phyloP scores from a whole-genome alignment of 768 basidiomycete genomes.

The Mycena epipterygia region DNA sequence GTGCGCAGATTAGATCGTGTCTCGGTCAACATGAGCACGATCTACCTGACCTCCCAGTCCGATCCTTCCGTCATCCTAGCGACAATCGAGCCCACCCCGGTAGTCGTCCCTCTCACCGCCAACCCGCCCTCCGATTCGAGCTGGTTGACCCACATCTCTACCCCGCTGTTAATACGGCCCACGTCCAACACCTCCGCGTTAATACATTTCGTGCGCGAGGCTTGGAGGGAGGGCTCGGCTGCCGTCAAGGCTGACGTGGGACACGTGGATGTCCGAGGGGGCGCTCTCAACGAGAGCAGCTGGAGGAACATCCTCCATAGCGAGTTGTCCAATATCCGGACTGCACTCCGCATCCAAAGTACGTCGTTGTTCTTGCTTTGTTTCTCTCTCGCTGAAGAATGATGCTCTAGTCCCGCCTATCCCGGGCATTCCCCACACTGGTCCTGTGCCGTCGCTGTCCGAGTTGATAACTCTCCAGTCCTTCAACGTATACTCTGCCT shows the following conservation, averaged over 20 bases:
- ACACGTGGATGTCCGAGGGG: constrained; percentile 65
- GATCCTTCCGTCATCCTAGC: constrained; percentile 59
- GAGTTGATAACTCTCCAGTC: constrained; percentile 72
- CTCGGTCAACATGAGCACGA: constrained; percentile 66
- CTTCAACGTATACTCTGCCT: constrained; percentile 58
- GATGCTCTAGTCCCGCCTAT: constrained; percentile 67
- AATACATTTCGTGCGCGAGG: constrained; percentile 64
- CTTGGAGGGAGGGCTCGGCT: constrained; percentile 69
- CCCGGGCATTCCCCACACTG: constrained; percentile 71
- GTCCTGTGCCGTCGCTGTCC: constrained; percentile 67
- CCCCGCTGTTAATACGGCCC: constrained; percentile 65
- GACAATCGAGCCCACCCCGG: constrained; percentile 58
- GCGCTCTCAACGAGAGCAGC: constrained; percentile 53
- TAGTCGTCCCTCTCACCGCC: constrained; percentile 70
- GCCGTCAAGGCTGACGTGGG: constrained; percentile 59
- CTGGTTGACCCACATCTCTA: constrained; percentile 71
- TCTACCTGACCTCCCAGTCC: constrained; percentile 62
- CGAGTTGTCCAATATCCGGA: constrained; percentile 60
- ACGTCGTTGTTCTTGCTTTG: constrained; percentile 45
- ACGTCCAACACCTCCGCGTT: constrained; percentile 65
- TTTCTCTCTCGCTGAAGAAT: constrained; percentile 7
- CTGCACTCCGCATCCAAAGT: constrained; percentile 67
- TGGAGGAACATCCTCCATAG: constrained; percentile 64
- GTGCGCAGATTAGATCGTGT: constrained; percentile 68
- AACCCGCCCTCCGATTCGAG: constrained; percentile 64